Percentiles rank a stretch among this genome's conserved stretches.
Evolutionary conservation across 2,329 filamentous ascomycete species (phyloP).

Genomic region (Neofusicoccum umdonicola): DNA sequence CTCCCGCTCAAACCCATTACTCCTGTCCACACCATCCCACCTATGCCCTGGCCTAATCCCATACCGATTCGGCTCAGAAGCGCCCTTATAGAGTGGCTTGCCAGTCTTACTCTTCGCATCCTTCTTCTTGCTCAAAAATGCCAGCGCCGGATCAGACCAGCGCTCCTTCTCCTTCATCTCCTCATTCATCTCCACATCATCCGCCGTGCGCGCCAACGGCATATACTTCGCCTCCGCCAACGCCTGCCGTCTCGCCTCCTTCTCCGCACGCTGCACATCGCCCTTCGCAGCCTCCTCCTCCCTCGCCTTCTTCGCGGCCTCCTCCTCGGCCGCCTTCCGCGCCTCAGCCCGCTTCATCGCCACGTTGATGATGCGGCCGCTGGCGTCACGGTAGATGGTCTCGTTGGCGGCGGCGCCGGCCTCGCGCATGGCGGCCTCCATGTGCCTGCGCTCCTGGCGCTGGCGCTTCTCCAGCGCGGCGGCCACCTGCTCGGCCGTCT

Average conservation of each 20-base stretch:
- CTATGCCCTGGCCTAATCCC: constrained; percentile 87
- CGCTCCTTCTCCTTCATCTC: constrained; percentile 73
- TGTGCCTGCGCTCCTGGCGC: constrained; percentile 57
- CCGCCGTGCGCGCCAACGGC: constrained; percentile 73
- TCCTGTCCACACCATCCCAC: constrained; percentile 95
- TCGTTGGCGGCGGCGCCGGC: constrained; percentile 56
- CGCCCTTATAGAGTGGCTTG: constrained; percentile 72
- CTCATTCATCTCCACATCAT: constrained; percentile 82
- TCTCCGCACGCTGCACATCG: constrained; percentile 75
- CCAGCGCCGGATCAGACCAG: constrained; percentile 82
- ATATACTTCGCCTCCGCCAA: constrained; percentile 81
- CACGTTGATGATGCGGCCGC: constrained; percentile 89
- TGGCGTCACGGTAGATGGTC: constrained; percentile 93
- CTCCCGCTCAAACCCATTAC: constrained; percentile 90
- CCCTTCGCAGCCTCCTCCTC: constrained; percentile 73
- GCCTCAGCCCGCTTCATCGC: constrained; percentile 87
- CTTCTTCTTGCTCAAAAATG: constrained; percentile 66
- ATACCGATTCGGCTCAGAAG: constrained; percentile 86
- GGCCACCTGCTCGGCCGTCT: constrained; percentile 73
- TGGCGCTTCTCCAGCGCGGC: constrained; percentile 60
- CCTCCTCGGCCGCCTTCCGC: constrained; percentile 72
- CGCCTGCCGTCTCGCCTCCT: constrained; percentile 62
- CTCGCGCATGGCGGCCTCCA: constrained; percentile 44
- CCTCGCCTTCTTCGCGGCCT: constrained; percentile 61
- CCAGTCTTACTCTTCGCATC: constrained; percentile 47